Conservation (phyloP, 768 basidiomycete genomes). For the Tulasnella sp. region DNA sequence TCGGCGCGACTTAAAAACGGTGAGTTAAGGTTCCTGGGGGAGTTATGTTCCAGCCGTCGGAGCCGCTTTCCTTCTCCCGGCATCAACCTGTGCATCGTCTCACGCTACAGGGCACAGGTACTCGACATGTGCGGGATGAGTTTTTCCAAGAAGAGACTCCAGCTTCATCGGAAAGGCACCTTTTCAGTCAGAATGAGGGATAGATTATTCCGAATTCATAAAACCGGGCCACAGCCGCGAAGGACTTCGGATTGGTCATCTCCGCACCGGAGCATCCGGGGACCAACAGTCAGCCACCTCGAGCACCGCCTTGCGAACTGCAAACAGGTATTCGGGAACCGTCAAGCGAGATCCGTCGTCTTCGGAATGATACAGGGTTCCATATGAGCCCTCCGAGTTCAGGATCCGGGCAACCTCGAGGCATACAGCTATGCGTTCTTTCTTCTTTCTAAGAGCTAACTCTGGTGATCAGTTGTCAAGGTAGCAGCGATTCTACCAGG, state of each 20-base stretch:
- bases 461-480: too few relatives aligned
- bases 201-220: too few relatives aligned
- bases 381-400: not conserved
- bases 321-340: too few relatives aligned
- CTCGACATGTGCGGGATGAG: not conserved
- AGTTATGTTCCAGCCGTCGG: constrained; percentile 3
- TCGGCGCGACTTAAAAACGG: not conserved
- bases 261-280: too few relatives aligned
- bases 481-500: too few relatives aligned
- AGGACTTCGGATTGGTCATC: too few relatives aligned
- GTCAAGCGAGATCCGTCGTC: not conserved
- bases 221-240: too few relatives aligned
- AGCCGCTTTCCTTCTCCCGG: not conserved
- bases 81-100: not conserved
- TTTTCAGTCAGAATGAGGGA: too few relatives aligned
- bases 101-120: not conserved
- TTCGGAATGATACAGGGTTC: not conserved
- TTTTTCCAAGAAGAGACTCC: not conserved
- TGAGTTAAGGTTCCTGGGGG: not conserved
- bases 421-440: too few relatives aligned
- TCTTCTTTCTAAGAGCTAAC: too few relatives aligned
- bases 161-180: not conserved
- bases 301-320: not conserved
- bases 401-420: too few relatives aligned
- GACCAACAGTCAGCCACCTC: not conserved